Evolutionary conservation across 2,329 filamentous ascomycete species (phyloP), one percentile per base, ranked within the genome.

Genomic region (Ilyonectria destructans): DNA sequence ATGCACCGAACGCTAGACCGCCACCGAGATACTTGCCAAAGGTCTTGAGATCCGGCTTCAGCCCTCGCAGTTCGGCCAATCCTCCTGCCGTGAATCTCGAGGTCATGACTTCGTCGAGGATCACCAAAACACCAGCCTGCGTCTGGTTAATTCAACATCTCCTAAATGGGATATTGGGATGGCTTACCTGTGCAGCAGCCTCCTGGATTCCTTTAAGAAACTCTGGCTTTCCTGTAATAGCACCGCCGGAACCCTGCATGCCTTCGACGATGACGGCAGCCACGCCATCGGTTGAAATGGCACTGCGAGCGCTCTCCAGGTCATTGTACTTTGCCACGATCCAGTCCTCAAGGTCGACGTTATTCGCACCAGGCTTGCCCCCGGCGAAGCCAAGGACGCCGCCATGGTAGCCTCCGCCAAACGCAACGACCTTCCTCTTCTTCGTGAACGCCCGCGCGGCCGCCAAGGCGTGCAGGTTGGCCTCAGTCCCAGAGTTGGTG

Each of bases 101-200:
- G 0, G 91, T 92, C 86, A 92, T 91, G 6, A 93, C 91, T 79
- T 94, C 92, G 76, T 94, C 92, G 15, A 92, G 81, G 40, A 94
- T 89, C 70, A 94, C 85, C 1, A 93, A 65, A 0, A 88, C 87
- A 2, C 86, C 87, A 0, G 82, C 78, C 74, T 85, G 19, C 7
- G 13, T 15, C 26, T 19, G 15, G 49, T 72, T 23, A 69, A 35
- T 17, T 13, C 26, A 9, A 6, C 15, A 9, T 12, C 1, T 21
- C 8, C 19, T 19, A 15, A 10, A 23, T 3, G 29, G 12, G 17
- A n/a, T 6, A 1, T 21, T 21, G 31, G 31, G 9, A 9, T 40
- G 6, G 4, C 70, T 69, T 49, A 76, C 77, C 59, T 82, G 79
- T 33, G 78, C 80, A 1, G 89, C 85, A 6, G 83, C 80, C 0